Evolutionary conservation across 371 early-diverging fungal genomes (phyloP).

Genomic region (Mucor indicus): DNA sequence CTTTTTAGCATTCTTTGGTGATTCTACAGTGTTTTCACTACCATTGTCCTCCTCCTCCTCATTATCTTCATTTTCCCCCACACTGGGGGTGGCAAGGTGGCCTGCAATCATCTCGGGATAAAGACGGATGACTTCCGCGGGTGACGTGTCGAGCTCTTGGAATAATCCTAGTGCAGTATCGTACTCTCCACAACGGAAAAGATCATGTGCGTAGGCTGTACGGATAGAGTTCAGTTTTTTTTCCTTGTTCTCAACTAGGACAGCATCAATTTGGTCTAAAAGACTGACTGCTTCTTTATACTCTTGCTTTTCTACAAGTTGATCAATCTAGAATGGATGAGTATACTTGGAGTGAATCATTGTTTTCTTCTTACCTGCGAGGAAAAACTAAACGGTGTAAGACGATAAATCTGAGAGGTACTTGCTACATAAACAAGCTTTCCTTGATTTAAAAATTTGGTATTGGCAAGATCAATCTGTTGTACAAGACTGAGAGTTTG

Average conservation of each 20-base stretch:
- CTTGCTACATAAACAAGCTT: constrained; percentile 81
- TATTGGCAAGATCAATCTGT: constrained; percentile 62
- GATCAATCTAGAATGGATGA: constrained; percentile 52
- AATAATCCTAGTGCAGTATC: constrained; percentile 77
- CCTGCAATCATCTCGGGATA: constrained; percentile 75
- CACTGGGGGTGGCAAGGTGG: constrained; percentile 16
- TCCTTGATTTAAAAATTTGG: constrained; percentile 63
- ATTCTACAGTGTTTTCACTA: background rate
- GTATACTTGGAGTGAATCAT: background rate
- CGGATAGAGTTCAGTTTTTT: constrained; percentile 64
- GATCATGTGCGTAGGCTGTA: constrained; percentile 81
- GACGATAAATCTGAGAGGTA: constrained; percentile 75
- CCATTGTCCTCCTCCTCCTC: constrained; percentile 11
- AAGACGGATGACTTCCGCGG: constrained; percentile 80
- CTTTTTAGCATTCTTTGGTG: background rate
- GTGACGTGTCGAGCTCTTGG: constrained; percentile 77
- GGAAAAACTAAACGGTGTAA: constrained; percentile 83
- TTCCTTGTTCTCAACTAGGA: constrained; percentile 76
- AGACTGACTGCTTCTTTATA: constrained; percentile 86
- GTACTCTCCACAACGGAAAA: constrained; percentile 75
- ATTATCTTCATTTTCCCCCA: constrained; percentile 5
- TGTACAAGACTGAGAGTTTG: constrained; percentile 82
- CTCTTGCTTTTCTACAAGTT: constrained; percentile 71
- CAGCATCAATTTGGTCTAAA: constrained; percentile 84
- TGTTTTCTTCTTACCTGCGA: constrained; percentile 66